Base-by-base conservation (phyloP, 257 asterid species). In the Solanum medicagineum region DNA sequence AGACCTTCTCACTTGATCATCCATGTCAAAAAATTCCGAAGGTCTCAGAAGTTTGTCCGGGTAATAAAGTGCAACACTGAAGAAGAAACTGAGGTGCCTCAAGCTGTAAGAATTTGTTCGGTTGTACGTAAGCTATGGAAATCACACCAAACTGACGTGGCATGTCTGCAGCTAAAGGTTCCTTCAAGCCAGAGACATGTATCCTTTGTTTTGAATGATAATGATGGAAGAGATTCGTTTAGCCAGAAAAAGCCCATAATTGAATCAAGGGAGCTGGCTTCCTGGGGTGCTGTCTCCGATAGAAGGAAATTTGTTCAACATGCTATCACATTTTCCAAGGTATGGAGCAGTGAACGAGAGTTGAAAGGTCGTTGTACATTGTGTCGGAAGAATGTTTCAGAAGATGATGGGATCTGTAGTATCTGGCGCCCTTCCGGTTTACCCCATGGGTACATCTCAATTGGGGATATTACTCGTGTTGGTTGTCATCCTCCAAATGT, bases 401-500 rank as follows among this genome's bases (percentile, higher is more conserved):
- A 88, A 85, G 92, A 86, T 36, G 87, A 87, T 24, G 93, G 92
- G 80, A 84, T 88, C 44, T 97, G 97, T 92, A 97, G 96, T 74
- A 92, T 97, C 82, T 97, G 99, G 99, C 96, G 98, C 24, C 99
- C 99, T n/a, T 88, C 92, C 87, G 95, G 99, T 90, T 79, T 79
- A 53, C 95, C 95, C 66, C 92, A 88, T 85, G 98, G 99, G 97
- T 96, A 94, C 87, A 89, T 94, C 88, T 89, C 97, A 36, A 85
- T 96, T 86, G 98, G 99, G 75, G 98, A 96, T 89, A 92, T 92
- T 86, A 97, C 97, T 88, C 98, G 93, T 86, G 82, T 89, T 81
- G 97, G 99, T 75, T 84, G 84, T 91, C 98, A 96, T 89, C 97
- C 98, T 84, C 99, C 99, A 5, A 96, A 88, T 79, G 97, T 94